These are phyloP conservation scores for Stachybotrys chlorohalonatus DNA, from an alignment of 2,329 filamentous ascomycete species.

Conservation along the genomic window DNA sequence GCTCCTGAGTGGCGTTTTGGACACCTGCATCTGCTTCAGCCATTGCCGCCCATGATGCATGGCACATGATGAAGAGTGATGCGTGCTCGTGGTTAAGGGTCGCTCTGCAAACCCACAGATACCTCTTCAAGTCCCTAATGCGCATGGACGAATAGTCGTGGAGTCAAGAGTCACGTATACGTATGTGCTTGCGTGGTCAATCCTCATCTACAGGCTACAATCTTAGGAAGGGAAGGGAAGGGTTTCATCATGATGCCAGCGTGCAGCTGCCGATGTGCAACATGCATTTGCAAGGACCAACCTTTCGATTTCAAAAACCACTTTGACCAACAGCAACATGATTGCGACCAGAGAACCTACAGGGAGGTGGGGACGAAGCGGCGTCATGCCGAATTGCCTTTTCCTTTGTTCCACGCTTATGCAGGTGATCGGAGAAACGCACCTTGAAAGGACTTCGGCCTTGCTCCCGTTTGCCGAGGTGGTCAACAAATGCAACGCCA, in stretches of 20 bases:
- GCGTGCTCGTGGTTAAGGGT: too few relatives aligned
- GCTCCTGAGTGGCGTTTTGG: too few relatives aligned
- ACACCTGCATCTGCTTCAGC: too few relatives aligned
- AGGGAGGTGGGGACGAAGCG: neutral
- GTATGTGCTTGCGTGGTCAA: too few relatives aligned
- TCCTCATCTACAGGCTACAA: too few relatives aligned
- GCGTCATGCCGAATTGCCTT: neutral
- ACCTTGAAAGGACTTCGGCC: neutral
- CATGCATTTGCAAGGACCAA: neutral
- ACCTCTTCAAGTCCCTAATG: too few relatives aligned
- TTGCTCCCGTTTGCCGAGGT: neutral
- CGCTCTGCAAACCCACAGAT: too few relatives aligned
- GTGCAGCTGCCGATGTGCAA: neutral
- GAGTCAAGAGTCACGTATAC: too few relatives aligned
- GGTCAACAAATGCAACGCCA: neutral
- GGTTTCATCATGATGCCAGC: neutral
- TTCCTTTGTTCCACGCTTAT: neutral
- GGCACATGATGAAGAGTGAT: too few relatives aligned
- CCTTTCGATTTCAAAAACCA: neutral
- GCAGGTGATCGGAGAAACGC: neutral
- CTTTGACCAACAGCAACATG: neutral
- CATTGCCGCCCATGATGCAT: too few relatives aligned
- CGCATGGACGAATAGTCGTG: too few relatives aligned
- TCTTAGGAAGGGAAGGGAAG: too few relatives aligned
- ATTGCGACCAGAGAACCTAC: neutral